Evolutionary conservation across 2,329 filamentous ascomycete genomes (phyloP).

Genomic region (Colletotrichum brevisporum): DNA sequence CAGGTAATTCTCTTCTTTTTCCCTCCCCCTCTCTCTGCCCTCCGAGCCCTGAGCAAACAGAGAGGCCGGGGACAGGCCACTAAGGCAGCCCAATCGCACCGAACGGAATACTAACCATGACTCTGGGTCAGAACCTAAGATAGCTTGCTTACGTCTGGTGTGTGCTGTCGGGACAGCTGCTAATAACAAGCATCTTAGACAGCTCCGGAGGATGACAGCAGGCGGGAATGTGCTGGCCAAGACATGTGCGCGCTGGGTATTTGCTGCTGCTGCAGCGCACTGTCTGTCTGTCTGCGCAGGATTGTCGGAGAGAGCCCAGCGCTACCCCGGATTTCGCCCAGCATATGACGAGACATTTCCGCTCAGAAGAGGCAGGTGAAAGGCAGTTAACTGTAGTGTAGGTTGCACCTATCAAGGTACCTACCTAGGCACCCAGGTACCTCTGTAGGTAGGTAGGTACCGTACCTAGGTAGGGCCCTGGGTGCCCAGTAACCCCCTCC

Average conservation of each 20-base stretch:
- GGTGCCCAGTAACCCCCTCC: too few relatives aligned
- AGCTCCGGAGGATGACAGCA: neutral
- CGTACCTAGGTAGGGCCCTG: too few relatives aligned
- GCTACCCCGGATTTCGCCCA: constrained; percentile 36
- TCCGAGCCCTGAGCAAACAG: too few relatives aligned
- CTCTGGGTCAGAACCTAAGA: constrained; percentile 6
- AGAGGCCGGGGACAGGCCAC: constrained; percentile 21
- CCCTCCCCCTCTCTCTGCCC: neutral
- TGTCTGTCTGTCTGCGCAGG: neutral
- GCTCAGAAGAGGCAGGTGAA: neutral
- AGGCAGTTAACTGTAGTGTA: too few relatives aligned
- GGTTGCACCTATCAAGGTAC: too few relatives aligned
- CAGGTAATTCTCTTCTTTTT: neutral
- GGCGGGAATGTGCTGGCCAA: constrained; percentile 1
- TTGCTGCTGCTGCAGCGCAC: neutral
- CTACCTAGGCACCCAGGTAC: too few relatives aligned
- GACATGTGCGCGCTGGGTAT: constrained; percentile 10
- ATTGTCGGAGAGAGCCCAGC: neutral
- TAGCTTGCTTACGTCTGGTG: too few relatives aligned
- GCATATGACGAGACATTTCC: constrained; percentile 27
- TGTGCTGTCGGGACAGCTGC: neutral
- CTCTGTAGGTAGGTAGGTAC: too few relatives aligned
- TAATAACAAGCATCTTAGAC: too few relatives aligned
- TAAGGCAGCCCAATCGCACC: constrained; percentile 21
- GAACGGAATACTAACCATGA: constrained; percentile 11